Evolutionary conservation across 495 filamentous ascomycete species (phyloP).

Genomic region (Diplogelasinospora grovesii): DNA sequence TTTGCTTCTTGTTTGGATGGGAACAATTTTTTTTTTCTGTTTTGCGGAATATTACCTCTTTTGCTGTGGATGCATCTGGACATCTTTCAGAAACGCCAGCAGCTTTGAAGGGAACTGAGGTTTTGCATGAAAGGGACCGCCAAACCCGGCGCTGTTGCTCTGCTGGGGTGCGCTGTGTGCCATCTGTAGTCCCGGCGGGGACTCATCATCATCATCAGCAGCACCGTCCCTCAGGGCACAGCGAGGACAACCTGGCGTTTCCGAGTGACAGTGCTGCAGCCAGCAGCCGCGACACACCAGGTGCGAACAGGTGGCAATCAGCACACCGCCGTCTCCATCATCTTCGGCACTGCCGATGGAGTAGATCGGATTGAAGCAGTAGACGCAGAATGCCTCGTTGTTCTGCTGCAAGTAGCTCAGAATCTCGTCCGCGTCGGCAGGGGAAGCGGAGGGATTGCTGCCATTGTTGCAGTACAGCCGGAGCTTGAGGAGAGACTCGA

Average conservation of each 20-base stretch:
- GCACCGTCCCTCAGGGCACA: background rate
- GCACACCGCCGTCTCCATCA: background rate
- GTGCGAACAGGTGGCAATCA: background rate
- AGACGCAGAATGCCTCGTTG: background rate
- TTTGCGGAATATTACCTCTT: background rate
- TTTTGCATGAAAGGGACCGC: too few species aligned
- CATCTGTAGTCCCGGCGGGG: too few species aligned
- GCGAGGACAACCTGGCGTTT: background rate
- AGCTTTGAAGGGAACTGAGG: too few species aligned
- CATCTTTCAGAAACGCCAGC: too few species aligned
- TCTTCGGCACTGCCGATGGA: background rate
- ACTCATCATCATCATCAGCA: background rate
- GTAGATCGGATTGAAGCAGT: background rate
- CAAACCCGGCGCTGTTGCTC: too few species aligned
- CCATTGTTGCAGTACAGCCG: conserved; percentile 8
- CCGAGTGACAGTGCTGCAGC: background rate
- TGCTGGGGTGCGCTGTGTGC: too few species aligned
- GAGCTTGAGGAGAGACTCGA: conserved; percentile 2
- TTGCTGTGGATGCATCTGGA: background rate
- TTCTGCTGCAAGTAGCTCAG: conserved; percentile 5
- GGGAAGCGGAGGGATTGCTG: background rate
- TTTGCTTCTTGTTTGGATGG: too few species aligned
- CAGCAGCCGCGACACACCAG: background rate
- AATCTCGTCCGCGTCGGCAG: background rate
- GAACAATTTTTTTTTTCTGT: background rate